These are phyloP conservation scores for Solanum raphanifolium DNA, from an alignment of 257 asterid species.

Conservation along the genomic window DNA sequence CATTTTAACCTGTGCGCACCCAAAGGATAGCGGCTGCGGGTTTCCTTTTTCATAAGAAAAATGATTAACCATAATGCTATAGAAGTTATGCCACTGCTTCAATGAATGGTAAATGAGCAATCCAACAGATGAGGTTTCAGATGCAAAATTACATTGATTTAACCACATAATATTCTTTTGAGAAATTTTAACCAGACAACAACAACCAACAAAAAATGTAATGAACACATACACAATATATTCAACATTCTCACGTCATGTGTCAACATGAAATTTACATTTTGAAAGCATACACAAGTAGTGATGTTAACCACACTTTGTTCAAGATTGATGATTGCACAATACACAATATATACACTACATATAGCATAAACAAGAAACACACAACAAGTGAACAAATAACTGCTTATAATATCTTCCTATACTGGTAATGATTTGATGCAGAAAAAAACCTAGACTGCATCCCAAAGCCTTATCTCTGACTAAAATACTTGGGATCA, in stretches of 20 bases:
- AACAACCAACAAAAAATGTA: background rate
- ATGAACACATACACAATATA: background rate
- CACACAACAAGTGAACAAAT: background rate
- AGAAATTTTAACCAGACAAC: background rate
- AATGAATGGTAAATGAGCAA: constrained; percentile 14
- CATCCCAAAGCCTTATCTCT: background rate
- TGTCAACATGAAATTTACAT: background rate
- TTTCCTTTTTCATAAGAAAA: too few relatives aligned
- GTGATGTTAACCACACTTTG: background rate
- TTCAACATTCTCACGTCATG: background rate
- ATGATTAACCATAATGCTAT: constrained; percentile 25
- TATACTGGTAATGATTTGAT: background rate
- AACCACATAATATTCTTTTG: background rate
- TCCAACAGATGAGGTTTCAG: background rate
- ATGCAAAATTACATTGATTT: background rate
- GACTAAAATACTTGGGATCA: background rate
- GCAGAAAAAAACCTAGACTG: background rate
- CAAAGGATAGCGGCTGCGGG: too few relatives aligned
- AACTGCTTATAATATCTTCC: background rate
- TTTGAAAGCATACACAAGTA: background rate
- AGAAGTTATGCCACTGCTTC: background rate
- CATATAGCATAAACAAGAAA: background rate
- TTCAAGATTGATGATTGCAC: background rate
- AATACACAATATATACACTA: background rate
- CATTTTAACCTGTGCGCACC: too few relatives aligned